Conservation (phyloP, 169 alveolate species). For the Plasmodium blacklocki region DNA sequence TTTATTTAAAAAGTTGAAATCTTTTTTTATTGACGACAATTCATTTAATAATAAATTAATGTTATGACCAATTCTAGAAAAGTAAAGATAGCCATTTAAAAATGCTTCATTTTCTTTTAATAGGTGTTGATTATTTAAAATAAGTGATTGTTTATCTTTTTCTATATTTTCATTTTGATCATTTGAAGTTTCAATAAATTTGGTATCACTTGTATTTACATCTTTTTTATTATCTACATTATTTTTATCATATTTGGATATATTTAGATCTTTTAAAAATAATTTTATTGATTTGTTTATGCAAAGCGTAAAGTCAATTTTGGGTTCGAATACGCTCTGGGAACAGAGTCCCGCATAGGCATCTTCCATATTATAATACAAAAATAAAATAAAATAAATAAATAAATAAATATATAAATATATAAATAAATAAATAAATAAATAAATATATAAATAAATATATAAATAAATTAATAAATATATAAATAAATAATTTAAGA, state of each 20-base stretch:
- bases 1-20: slow-evolving; percentile 48
- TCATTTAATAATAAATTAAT: slow-evolving; percentile 63
- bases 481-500: too few species aligned
- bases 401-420: neutral
- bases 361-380: slow-evolving; percentile 32
- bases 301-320: slow-evolving; percentile 47
- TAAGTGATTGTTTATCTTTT: neutral
- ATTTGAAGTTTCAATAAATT: neutral
- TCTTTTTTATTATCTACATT: neutral
- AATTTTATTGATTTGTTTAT: slow-evolving; percentile 59
- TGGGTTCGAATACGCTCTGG: slow-evolving; percentile 71
- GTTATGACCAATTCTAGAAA: slow-evolving; percentile 30
- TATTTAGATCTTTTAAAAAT: slow-evolving; percentile 26
- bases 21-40: slow-evolving; percentile 29
- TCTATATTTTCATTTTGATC: neutral
- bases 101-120: slow-evolving; percentile 42
- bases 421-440: neutral
- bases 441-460: neutral
- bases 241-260: neutral
- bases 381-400: neutral
- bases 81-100: slow-evolving; percentile 58
- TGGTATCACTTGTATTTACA: neutral
- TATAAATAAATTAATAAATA: neutral
- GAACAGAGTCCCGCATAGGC: slow-evolving; percentile 56
- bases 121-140: neutral